Conservation (phyloP, 768 basidiomycete genomes). For the Agaricus blazei region DNA sequence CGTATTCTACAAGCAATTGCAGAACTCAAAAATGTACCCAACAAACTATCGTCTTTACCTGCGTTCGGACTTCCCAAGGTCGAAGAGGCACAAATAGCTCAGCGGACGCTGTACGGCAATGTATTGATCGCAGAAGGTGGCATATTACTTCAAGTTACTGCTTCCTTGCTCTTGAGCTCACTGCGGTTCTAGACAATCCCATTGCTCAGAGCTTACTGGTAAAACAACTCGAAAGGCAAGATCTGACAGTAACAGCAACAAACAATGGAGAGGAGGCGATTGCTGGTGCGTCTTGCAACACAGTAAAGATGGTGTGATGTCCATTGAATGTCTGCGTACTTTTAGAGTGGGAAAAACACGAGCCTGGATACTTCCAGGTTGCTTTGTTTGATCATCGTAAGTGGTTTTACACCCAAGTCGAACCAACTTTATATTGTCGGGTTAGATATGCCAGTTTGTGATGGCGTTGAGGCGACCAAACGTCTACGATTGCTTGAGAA, state of each 20-base stretch:
- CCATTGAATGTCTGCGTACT: background rate
- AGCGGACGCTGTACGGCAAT: constrained; percentile 57
- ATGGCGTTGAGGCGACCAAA: constrained; percentile 73
- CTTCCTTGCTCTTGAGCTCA: background rate
- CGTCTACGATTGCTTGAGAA: constrained; percentile 54
- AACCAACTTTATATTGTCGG: background rate
- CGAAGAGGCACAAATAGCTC: constrained; percentile 41
- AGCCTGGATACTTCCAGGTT: constrained; percentile 63
- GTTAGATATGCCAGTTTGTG: constrained; percentile 73
- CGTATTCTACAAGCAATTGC: constrained; percentile 61
- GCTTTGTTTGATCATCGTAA: constrained; percentile 74
- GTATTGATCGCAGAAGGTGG: constrained; percentile 70
- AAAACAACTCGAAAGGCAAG: constrained; percentile 59
- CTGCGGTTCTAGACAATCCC: constrained; percentile 48
- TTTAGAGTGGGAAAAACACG: constrained; percentile 63
- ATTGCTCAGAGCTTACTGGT: constrained; percentile 64
- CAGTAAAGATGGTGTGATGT: background rate
- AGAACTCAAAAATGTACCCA: constrained; percentile 48
- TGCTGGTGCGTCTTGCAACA: constrained; percentile 29
- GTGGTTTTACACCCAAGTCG: constrained; percentile 13
- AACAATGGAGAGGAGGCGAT: constrained; percentile 67
- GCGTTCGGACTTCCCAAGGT: constrained; percentile 34
- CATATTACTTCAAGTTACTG: constrained; percentile 1
- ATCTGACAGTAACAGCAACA: constrained; percentile 57
- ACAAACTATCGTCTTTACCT: constrained; percentile 32